A percentile compares a stretch with the other conserved stretches of the same genome.
Evolutionary conservation across 2,329 filamentous ascomycete species (phyloP).

Genomic region (Cercospora sp.): DNA sequence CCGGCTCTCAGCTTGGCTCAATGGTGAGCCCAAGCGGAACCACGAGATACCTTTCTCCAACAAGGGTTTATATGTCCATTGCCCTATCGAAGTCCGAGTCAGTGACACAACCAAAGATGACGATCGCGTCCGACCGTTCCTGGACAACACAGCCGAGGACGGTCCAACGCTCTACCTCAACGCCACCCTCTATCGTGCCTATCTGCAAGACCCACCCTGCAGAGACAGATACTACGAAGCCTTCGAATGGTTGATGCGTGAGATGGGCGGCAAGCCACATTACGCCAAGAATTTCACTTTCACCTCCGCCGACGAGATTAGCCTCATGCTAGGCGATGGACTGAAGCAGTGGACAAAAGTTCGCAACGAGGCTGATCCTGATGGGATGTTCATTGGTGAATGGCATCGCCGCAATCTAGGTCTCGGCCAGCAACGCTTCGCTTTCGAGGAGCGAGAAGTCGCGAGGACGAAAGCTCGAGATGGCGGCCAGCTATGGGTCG

Average conservation of each 20-base stretch:
- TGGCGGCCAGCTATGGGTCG: slow-evolving; percentile 46
- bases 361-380: slow-evolving; percentile 69
- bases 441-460: slow-evolving; percentile 49
- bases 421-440: slow-evolving; percentile 37
- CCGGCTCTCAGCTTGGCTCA: slow-evolving; percentile 83
- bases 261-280: slow-evolving; percentile 78
- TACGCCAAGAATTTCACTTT: slow-evolving; percentile 89
- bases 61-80: slow-evolving; percentile 79
- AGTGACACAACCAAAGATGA: slow-evolving; percentile 62
- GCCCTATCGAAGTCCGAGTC: slow-evolving; percentile 89
- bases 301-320: slow-evolving; percentile 60
- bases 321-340: slow-evolving; percentile 67
- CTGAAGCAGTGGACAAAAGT: slow-evolving; percentile 67
- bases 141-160: slow-evolving; percentile 69
- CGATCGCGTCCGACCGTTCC: slow-evolving; percentile 57
- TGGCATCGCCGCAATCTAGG: slow-evolving; percentile 78
- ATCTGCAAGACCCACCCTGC: slow-evolving; percentile 74
- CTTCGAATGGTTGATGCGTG: slow-evolving; percentile 87
- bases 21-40: slow-evolving; percentile 67
- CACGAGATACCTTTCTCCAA: slow-evolving; percentile 73
- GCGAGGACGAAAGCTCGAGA: slow-evolving; percentile 40
- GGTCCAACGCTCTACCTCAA: slow-evolving; percentile 85
- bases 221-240: slow-evolving; percentile 78
- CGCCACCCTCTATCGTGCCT: slow-evolving; percentile 83
- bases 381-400: slow-evolving; percentile 84